Evolutionary conservation across 164 flowering plant species (phyloP).

Genomic region (Annona squamosa): DNA sequence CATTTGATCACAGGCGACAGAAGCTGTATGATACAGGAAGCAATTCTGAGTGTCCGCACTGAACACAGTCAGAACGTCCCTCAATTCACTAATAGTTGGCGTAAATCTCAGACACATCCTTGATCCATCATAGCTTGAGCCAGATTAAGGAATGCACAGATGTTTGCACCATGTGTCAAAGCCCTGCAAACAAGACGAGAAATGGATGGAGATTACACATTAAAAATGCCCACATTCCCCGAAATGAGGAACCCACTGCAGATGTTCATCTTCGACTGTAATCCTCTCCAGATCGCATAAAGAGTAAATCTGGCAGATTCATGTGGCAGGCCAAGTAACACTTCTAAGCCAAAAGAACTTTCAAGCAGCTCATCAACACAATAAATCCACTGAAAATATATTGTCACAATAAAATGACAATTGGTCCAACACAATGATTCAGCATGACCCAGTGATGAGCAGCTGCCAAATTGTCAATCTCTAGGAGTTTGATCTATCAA

Average conservation of each 20-base stretch:
- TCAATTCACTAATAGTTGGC: not conserved
- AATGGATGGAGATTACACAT: not conserved
- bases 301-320: not conserved
- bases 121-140: slow-evolving; percentile 91
- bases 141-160: slow-evolving; percentile 67
- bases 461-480: not conserved
- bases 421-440: not conserved
- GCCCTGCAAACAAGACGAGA: slow-evolving; percentile 37
- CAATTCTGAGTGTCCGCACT: not conserved
- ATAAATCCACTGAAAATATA: not conserved
- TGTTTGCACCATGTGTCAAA: slow-evolving; percentile 72
- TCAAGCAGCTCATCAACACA: not conserved
- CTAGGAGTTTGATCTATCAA: not conserved
- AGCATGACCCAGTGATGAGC: not conserved
- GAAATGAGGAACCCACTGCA: not conserved
- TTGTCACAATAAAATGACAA: not conserved
- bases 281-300: not conserved
- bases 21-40: no score
- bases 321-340: not conserved
- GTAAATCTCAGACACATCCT: slow-evolving; percentile 63
- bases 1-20: not conserved
- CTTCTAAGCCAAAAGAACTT: not conserved
- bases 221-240: not conserved
- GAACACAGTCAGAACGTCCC: not conserved
- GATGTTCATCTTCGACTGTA: not conserved